Evolutionary conservation across 495 filamentous ascomycete genomes (phyloP).

Genomic region (Trichocladium uniseriatum): DNA sequence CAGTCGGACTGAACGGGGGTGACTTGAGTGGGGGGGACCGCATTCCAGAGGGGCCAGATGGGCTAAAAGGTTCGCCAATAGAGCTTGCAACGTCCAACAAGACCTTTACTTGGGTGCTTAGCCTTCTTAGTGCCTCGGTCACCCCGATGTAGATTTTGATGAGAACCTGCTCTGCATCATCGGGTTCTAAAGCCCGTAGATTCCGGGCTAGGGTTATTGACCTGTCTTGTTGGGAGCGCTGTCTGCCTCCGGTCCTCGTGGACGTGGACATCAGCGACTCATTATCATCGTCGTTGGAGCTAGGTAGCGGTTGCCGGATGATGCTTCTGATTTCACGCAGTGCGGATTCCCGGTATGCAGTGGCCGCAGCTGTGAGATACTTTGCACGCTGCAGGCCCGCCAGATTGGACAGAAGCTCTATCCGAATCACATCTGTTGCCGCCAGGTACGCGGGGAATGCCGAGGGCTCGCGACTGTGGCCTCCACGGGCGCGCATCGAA

Average conservation of each 20-base stretch:
- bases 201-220: slow-evolving; percentile 86
- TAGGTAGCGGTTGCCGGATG: slow-evolving; percentile 77
- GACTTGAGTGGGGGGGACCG: slow-evolving; percentile 44
- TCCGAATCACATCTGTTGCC: slow-evolving; percentile 57
- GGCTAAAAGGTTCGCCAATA: slow-evolving; percentile 35
- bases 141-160: slow-evolving; percentile 75
- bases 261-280: slow-evolving; percentile 84
- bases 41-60: slow-evolving; percentile 25
- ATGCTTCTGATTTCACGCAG: slow-evolving; percentile 79
- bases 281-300: slow-evolving; percentile 84
- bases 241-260: slow-evolving; percentile 60
- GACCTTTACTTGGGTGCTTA: slow-evolving; percentile 88
- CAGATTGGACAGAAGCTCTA: slow-evolving; percentile 56
- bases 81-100: slow-evolving; percentile 90
- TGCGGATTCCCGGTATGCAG: slow-evolving; percentile 78
- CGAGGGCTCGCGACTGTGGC: slow-evolving; percentile 55
- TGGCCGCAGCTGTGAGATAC: slow-evolving; percentile 67
- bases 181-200: slow-evolving; percentile 70
- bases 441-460: slow-evolving; percentile 65
- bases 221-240: slow-evolving; percentile 75
- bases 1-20: slow-evolving; percentile 40
- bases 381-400: slow-evolving; percentile 70
- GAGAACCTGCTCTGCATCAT: slow-evolving; percentile 80
- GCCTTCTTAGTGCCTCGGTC: slow-evolving; percentile 72
- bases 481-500: slow-evolving; percentile 47